Base-by-base conservation (phyloP, 352 stramenopile species). In the Pythium aquatile region DNA sequence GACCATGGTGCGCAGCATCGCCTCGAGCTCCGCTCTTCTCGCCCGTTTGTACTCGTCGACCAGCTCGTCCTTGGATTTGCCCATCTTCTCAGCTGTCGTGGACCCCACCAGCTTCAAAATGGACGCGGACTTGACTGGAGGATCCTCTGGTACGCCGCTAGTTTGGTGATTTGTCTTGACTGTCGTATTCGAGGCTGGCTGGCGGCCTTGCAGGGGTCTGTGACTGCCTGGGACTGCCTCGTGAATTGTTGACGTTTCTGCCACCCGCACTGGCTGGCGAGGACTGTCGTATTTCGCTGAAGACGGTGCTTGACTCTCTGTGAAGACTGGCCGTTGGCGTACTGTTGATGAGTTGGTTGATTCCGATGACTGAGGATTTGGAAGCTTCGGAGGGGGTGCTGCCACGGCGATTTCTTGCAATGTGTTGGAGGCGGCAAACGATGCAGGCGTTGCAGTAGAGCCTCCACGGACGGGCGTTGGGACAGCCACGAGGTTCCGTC, bases 1-100 rank as follows among this genome's bases (percentile, higher is more conserved):
- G 16, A 84, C 69, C 79, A 90, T 88, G 3, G 79, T 85, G 48
- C 81, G 70, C 63, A 90, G 72, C 76, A 88, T 87, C 1, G 78
- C 79, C 52, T 90, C 78, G 37, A 90, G 72, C 24, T 90, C 81
- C 10, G 72, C 69, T 44, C 81, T 76, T n/a, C 81, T 68, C 16
- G 78, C 79, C 16, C 76, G 79, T 33, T 88, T 90, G 57, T 90
- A 90, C 13, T 87, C 76, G 26, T 87, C 73, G 0, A 88, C 73
- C 5, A 90, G 63, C 29, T 87, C 74, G 26, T 79, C 76, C 30
- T 78, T 82, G 33, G 64, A 77, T 70, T 81, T 87, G 28, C 76
- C 76, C 48, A 65, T 70, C 6, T 58, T 58, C 24, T 85, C 68
- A 3, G 54, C 47, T 5, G 61, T 68, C 7, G 55, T 60, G 20